Evolutionary conservation across 306 rosid species (phyloP).

Genomic region (Heteromeles arbutifolia): DNA sequence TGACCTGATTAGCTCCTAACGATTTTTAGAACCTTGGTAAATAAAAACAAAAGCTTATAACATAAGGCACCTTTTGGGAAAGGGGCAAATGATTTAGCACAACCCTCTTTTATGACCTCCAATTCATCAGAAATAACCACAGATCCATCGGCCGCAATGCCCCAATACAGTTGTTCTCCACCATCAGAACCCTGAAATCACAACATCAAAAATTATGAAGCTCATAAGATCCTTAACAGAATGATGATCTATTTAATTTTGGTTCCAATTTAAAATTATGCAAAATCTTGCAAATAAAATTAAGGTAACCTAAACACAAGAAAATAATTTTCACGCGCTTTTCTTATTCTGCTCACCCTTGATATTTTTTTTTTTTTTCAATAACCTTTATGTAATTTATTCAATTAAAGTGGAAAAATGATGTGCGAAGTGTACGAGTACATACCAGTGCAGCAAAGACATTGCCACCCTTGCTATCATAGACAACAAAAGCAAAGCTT

Average conservation of each 20-base stretch:
- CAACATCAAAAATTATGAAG: not conserved
- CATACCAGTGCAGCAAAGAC: constrained; percentile 90
- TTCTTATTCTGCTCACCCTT: too few relatives aligned
- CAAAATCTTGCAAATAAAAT: not conserved
- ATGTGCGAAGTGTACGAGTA: not conserved
- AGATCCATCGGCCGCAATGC: constrained; percentile 93
- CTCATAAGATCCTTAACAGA: not conserved
- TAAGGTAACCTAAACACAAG: not conserved
- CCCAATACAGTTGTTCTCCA: constrained; percentile 87
- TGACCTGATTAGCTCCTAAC: too few relatives aligned
- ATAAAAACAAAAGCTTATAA: not conserved
- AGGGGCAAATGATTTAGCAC: constrained; percentile 98
- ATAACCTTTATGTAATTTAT: too few relatives aligned
- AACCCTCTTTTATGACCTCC: constrained; percentile 74
- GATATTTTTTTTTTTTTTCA: too few relatives aligned
- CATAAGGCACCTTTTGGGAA: constrained; percentile 62
- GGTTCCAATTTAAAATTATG: not conserved
- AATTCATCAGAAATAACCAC: constrained; percentile 93
- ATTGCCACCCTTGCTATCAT: constrained; percentile 74
- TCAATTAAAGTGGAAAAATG: too few relatives aligned
- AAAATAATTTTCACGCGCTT: too few relatives aligned
- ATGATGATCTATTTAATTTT: not conserved
- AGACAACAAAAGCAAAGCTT: constrained; percentile 91
- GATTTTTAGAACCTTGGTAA: too few relatives aligned
- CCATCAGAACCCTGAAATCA: constrained; percentile 83